Conservation (phyloP, 345 rosid genomes). For the Citrus glauca region DNA sequence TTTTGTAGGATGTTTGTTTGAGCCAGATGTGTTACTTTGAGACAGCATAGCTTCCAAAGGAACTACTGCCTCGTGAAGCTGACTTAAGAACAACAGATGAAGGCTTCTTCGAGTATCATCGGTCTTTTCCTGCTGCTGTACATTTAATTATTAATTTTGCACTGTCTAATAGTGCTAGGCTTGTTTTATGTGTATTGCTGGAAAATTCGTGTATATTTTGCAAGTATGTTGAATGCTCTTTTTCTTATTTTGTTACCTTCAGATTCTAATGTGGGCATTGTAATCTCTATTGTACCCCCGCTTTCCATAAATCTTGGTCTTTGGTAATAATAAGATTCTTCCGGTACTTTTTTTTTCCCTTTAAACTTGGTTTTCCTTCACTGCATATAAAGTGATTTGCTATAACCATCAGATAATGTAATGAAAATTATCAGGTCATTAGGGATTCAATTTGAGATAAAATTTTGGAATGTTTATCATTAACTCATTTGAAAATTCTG, state of each 20-base stretch:
- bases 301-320: neutral
- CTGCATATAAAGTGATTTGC: neutral
- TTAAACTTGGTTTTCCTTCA: neutral
- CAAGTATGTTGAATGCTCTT: neutral
- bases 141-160: slow-evolving; percentile 6
- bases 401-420: neutral
- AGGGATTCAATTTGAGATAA: too few species aligned
- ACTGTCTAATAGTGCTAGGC: neutral
- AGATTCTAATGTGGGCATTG: neutral
- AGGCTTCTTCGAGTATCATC: slow-evolving; percentile 8
- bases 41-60: neutral
- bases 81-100: slow-evolving; percentile 2
- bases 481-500: too few species aligned
- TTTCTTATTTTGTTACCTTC: neutral
- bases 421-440: neutral
- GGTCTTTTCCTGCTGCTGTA: slow-evolving; percentile 27
- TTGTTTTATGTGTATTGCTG: slow-evolving; percentile 5
- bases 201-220: slow-evolving; percentile 15
- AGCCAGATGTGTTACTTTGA: slow-evolving; percentile 58
- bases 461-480: too few species aligned
- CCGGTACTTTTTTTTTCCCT: neutral
- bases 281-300: slow-evolving; percentile 2
- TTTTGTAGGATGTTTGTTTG: slow-evolving; percentile 59
- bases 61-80: slow-evolving; percentile 1
- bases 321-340: neutral